A percentile compares a stretch with the other conserved stretches of the same genome.
phyloP scores from a whole-genome alignment of 2,329 filamentous ascomycete species.

The Phaeosphaeriaceae sp. region DNA sequence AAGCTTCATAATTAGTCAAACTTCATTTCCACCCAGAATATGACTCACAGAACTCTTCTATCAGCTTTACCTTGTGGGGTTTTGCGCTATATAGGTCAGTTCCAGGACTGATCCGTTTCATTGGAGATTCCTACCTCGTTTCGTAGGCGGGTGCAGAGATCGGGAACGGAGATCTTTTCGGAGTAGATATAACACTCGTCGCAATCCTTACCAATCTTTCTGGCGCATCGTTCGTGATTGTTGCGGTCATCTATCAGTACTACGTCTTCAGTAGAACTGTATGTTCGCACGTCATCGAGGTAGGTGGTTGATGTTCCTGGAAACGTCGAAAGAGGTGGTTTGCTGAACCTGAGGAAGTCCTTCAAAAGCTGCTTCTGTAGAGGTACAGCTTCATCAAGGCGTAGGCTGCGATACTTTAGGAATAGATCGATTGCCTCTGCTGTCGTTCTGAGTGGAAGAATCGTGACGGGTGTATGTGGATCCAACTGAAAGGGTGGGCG shows the following conservation, averaged over 20 bases:
- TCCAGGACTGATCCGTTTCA: no score
- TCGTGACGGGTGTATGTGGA: no score
- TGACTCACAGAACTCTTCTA: background rate
- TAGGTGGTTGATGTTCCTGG: background rate
- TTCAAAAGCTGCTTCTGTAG: slow-evolving; percentile 9
- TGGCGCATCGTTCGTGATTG: slow-evolving; percentile 16
- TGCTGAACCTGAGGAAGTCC: slow-evolving; percentile 11
- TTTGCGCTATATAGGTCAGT: slow-evolving; percentile 19
- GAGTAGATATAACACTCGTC: slow-evolving; percentile 11
- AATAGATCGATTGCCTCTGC: no score
- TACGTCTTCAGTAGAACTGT: slow-evolving; percentile 3
- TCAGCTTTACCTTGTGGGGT: slow-evolving; percentile 16
- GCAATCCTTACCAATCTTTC: slow-evolving; percentile 4
- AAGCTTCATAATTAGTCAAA: slow-evolving; percentile 10
- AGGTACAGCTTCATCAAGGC: slow-evolving; percentile 11
- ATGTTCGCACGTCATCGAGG: background rate
- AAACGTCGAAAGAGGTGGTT: background rate
- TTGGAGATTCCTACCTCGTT: no score
- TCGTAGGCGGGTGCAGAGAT: slow-evolving; percentile 13
- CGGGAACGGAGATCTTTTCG: slow-evolving; percentile 8
- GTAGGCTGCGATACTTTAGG: no score
- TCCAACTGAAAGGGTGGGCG: no score
- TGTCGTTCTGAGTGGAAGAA: no score
- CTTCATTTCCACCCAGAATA: no score
- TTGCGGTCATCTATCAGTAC: slow-evolving; percentile 21